Evolutionary conservation across 2,329 filamentous ascomycete species (phyloP).

Genomic region (Fusarium abutilonis): DNA sequence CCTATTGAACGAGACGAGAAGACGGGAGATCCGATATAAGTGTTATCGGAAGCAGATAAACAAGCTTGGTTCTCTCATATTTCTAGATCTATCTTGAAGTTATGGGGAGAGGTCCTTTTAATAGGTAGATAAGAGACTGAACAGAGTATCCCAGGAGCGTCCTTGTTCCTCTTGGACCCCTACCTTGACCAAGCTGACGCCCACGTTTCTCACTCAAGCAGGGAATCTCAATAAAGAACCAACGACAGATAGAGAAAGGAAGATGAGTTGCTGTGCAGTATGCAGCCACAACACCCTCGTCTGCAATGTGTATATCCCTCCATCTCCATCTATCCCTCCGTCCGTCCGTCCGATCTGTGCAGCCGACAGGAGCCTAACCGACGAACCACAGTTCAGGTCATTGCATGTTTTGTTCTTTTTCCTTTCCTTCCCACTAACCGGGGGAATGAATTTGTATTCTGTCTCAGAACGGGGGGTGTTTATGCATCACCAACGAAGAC

Average conservation of each 20-base stretch:
- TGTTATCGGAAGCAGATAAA: neutral
- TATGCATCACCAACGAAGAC: neutral
- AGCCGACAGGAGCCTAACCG: constrained; percentile 17
- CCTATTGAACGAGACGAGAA: constrained; percentile 32
- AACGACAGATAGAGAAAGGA: neutral
- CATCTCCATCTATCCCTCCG: constrained; percentile 27
- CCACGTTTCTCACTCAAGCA: constrained; percentile 26
- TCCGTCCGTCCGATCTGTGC: constrained; percentile 36
- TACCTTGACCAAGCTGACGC: neutral
- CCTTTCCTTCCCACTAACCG: neutral
- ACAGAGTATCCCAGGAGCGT: constrained; percentile 3
- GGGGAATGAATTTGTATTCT: constrained; percentile 9
- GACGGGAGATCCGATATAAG: constrained; percentile 18
- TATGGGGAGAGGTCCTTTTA: constrained; percentile 33
- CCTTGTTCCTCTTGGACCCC: constrained; percentile 23
- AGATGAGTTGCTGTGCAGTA: constrained; percentile 1
- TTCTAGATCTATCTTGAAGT: neutral
- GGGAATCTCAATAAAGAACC: no score
- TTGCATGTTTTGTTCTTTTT: neutral
- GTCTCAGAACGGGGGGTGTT: constrained; percentile 13
- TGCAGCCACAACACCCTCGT: constrained; percentile 23
- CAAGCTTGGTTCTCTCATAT: neutral
- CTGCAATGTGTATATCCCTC: constrained; percentile 19
- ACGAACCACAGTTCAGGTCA: constrained; percentile 27
- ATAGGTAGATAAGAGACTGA: constrained; percentile 18